Conservation (phyloP, 2,329 filamentous ascomycete species). For the Fusarium pininemorale region DNA sequence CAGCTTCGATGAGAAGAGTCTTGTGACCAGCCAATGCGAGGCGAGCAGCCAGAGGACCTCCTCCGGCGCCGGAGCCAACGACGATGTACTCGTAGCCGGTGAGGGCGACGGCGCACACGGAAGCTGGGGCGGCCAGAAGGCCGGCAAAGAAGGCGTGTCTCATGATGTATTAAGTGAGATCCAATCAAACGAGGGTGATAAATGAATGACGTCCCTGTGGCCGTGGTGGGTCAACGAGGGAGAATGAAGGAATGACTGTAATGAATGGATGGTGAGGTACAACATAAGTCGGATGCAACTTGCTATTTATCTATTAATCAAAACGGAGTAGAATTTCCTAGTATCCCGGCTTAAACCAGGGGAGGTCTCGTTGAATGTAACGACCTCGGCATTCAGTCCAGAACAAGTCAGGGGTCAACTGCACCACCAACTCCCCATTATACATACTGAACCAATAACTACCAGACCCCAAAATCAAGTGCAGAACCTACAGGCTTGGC, state of each 20-base stretch:
- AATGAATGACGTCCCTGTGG: background rate
- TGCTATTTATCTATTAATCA: background rate
- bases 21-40: conserved; percentile 68
- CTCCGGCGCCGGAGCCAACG: conserved; percentile 69
- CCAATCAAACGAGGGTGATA: background rate
- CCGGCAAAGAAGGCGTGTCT: conserved; percentile 23
- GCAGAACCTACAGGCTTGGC: background rate
- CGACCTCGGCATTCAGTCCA: background rate
- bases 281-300: background rate
- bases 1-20: conserved; percentile 69
- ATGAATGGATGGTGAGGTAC: background rate
- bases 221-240: background rate
- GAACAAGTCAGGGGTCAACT: background rate
- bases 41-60: conserved; percentile 65
- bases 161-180: conserved; percentile 7
- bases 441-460: background rate
- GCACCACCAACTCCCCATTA: background rate
- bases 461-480: background rate
- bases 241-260: background rate
- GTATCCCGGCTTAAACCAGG: background rate
- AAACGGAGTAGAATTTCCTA: background rate
- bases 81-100: conserved; percentile 64
- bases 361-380: background rate
- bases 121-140: conserved; percentile 21
- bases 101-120: conserved; percentile 29